phyloP scores from a whole-genome alignment of 176 grass and related monocot genomes.

The Eleusine indica region DNA sequence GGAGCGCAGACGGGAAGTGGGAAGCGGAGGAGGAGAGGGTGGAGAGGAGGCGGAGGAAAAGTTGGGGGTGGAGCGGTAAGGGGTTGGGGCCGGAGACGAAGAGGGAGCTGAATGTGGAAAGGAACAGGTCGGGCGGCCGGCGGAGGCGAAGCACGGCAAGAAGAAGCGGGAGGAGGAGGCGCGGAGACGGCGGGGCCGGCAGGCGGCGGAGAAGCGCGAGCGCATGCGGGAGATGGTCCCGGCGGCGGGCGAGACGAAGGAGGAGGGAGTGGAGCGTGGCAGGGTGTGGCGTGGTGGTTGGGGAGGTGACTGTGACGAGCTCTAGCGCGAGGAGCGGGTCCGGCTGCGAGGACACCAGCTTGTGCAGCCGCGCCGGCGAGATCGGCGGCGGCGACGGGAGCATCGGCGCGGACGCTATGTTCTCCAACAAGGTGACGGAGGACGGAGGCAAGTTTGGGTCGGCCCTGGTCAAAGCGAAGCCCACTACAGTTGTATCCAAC shows the following conservation, averaged over 20 bases:
- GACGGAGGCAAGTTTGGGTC: too few species aligned
- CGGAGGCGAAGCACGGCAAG: conserved; percentile 58
- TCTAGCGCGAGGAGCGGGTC: conserved; percentile 78
- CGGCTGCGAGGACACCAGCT: conserved; percentile 65
- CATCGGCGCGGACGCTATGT: not conserved
- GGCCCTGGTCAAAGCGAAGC: too few species aligned
- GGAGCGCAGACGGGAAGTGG: conserved; percentile 51
- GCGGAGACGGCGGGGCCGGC: conserved; percentile 48
- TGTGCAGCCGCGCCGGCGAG: conserved; percentile 76
- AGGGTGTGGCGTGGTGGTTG: conserved; percentile 42
- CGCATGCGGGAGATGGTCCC: conserved; percentile 56
- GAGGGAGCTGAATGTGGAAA: conserved; percentile 58
- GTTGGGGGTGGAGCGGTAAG: conserved; percentile 44
- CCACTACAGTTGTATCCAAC: too few species aligned
- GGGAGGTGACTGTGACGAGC: conserved; percentile 55
- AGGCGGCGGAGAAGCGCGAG: conserved; percentile 62
- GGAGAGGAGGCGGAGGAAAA: conserved; percentile 50
- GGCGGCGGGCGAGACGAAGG: conserved; percentile 52
- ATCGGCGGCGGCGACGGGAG: conserved; percentile 38
- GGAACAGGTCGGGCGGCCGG: conserved; percentile 54
- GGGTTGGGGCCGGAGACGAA: conserved; percentile 52
- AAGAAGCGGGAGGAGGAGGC: conserved; percentile 51
- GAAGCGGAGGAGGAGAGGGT: conserved; percentile 46
- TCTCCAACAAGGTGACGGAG: too few species aligned
- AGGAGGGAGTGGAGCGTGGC: conserved; percentile 48